Conservation (phyloP, 2,329 filamentous ascomycete species). For the Nemania sp. region DNA sequence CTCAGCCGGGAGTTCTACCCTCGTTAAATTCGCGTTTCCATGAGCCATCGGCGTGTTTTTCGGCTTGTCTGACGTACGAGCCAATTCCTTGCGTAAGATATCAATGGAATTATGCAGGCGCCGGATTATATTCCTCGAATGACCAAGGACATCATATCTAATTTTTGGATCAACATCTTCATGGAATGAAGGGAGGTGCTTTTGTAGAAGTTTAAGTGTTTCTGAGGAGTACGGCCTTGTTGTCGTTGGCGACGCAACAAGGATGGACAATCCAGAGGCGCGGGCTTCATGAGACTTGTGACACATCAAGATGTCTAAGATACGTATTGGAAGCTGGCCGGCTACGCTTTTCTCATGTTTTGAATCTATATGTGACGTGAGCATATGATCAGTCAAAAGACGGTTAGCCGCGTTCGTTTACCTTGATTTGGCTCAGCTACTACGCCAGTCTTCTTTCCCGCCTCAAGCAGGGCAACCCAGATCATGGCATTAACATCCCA, state of each 20-base stretch:
- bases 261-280: slow-evolving; percentile 77
- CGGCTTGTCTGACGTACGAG: slow-evolving; percentile 42
- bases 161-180: slow-evolving; percentile 86
- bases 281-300: slow-evolving; percentile 67
- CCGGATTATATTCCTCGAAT: slow-evolving; percentile 75
- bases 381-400: slow-evolving; percentile 16
- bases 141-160: slow-evolving; percentile 76
- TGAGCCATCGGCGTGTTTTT: slow-evolving; percentile 24
- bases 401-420: slow-evolving; percentile 16
- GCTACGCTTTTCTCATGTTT: slow-evolving; percentile 33
- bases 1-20: slow-evolving; percentile 34
- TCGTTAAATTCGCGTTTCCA: not conserved
- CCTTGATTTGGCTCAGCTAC: slow-evolving; percentile 66
- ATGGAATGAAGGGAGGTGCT: slow-evolving; percentile 71
- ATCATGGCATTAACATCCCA: slow-evolving; percentile 60
- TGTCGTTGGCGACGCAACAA: slow-evolving; percentile 74
- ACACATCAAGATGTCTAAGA: slow-evolving; percentile 56
- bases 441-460: slow-evolving; percentile 70
- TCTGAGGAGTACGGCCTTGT: slow-evolving; percentile 70
- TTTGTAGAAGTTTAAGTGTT: slow-evolving; percentile 64
- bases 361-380: slow-evolving; percentile 25
- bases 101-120: slow-evolving; percentile 70
- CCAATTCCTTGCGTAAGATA: slow-evolving; percentile 46
- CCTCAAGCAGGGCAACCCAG: slow-evolving; percentile 68
- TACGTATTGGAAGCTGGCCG: slow-evolving; percentile 44